Conservation (phyloP, 2,329 filamentous ascomycete genomes). For the Akanthomyces uredinophilus region DNA sequence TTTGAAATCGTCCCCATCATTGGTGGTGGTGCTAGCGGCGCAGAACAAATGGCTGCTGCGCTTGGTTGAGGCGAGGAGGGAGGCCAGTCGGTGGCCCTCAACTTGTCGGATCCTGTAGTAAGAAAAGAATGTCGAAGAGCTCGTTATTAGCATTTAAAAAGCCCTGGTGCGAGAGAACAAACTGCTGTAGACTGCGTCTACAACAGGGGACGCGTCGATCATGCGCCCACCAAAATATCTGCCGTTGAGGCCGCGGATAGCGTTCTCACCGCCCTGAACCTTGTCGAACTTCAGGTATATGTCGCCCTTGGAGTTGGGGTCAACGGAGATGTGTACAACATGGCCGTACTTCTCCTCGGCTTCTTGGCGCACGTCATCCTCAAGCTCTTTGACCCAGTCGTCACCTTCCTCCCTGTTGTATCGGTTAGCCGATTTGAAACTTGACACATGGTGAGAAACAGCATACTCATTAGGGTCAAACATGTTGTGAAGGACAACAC, state of each 20-base stretch:
- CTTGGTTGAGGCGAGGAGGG: neutral
- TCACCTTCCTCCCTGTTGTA: slow-evolving; percentile 74
- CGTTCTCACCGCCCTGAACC: slow-evolving; percentile 91
- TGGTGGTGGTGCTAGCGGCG: neutral
- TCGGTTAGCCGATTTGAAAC: slow-evolving; percentile 27
- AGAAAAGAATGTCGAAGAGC: slow-evolving; percentile 9
- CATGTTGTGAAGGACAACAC: slow-evolving; percentile 91
- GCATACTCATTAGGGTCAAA: slow-evolving; percentile 89
- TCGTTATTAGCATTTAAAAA: slow-evolving; percentile 47
- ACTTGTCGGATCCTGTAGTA: slow-evolving; percentile 11
- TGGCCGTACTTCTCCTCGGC: slow-evolving; percentile 94
- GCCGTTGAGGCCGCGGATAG: slow-evolving; percentile 95
- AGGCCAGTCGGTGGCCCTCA: neutral
- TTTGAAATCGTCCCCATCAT: neutral
- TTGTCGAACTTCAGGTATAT: slow-evolving; percentile 98
- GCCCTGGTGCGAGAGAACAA: slow-evolving; percentile 83
- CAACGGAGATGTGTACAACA: slow-evolving; percentile 93
- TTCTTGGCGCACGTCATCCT: slow-evolving; percentile 88
- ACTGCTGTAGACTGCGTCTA: slow-evolving; percentile 98
- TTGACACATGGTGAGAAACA: neutral
- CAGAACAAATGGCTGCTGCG: neutral
- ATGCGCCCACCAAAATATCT: slow-evolving; percentile 89
- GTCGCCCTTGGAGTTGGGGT: slow-evolving; percentile 89
- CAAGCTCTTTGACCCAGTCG: slow-evolving; percentile 85
- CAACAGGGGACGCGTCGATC: slow-evolving; percentile 92